These are phyloP conservation scores for Arabidopsis arenosa DNA, from an alignment of 345 rosid species.

Conservation along the genomic window DNA sequence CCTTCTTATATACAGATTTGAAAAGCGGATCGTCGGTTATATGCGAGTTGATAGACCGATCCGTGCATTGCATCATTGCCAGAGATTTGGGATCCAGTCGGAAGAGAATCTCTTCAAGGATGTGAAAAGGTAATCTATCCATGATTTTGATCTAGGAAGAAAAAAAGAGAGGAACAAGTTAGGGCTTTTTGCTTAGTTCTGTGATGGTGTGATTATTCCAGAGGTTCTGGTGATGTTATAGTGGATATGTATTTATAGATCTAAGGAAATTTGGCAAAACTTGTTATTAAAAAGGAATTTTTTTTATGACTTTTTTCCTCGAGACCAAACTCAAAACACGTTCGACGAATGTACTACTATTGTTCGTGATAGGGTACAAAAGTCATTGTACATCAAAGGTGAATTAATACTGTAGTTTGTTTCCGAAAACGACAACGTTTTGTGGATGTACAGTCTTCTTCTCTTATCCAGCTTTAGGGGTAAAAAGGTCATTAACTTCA, in stretches of 20 bases:
- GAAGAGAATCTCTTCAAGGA: constrained; percentile 1
- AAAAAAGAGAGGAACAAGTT: neutral
- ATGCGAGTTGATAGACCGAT: neutral
- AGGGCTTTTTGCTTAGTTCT: neutral
- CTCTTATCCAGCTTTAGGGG: neutral
- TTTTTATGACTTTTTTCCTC: neutral
- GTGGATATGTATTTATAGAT: neutral
- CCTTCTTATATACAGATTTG: neutral
- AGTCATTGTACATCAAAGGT: neutral
- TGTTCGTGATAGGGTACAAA: neutral
- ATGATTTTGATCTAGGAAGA: neutral
- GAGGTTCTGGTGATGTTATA: neutral
- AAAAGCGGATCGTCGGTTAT: neutral
- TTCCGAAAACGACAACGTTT: neutral
- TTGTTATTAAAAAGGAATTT: neutral
- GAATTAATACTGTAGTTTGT: too few relatives aligned
- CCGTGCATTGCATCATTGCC: neutral
- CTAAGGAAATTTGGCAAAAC: neutral
- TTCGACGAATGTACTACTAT: too few relatives aligned
- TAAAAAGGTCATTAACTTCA: constrained; percentile 1
- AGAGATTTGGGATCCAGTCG: neutral
- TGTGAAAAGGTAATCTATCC: constrained; percentile 1
- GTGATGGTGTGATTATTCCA: neutral
- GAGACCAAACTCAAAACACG: neutral
- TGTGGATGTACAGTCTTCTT: neutral